These are phyloP conservation scores for Coemansia sp. DNA, from an alignment of 192 early-diverging fungal species.

Conservation along the genomic window DNA sequence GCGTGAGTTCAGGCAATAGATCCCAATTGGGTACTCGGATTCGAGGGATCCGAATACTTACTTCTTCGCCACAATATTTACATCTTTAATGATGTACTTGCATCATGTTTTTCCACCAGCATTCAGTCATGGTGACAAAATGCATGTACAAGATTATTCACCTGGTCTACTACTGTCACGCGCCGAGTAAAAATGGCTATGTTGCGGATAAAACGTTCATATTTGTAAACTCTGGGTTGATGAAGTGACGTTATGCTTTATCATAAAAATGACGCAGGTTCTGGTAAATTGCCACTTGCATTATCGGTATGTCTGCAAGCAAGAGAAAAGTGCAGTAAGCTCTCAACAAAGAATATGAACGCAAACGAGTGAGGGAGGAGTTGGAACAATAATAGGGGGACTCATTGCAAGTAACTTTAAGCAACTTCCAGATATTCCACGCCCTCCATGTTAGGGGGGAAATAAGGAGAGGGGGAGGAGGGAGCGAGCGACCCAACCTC, in stretches of 20 bases:
- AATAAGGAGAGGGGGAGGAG: not conserved
- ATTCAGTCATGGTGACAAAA: not conserved
- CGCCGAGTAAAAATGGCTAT: not conserved
- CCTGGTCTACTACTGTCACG: not conserved
- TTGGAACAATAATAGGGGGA: not conserved
- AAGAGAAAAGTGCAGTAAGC: constrained; percentile 3
- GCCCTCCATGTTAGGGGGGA: not conserved
- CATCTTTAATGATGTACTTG: too few species aligned
- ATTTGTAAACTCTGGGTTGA: not conserved
- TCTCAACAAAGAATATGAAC: not conserved
- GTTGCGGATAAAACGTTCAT: not conserved
- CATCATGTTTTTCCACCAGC: not conserved
- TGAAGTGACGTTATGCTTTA: not conserved
- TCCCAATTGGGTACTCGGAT: not conserved
- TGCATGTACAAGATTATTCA: not conserved
- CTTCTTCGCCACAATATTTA: constrained; percentile 5
- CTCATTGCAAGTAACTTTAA: not conserved
- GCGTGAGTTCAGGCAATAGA: not conserved
- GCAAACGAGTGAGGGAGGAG: not conserved
- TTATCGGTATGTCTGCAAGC: not conserved
- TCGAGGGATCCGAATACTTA: constrained; percentile 1
- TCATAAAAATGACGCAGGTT: not conserved
- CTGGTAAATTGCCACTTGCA: not conserved
- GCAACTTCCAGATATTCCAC: not conserved
- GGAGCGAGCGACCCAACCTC: not conserved